These are phyloP conservation scores for Cotoneaster glaucophyllus DNA, from an alignment of 306 rosid genomes.

Conservation along the genomic window DNA sequence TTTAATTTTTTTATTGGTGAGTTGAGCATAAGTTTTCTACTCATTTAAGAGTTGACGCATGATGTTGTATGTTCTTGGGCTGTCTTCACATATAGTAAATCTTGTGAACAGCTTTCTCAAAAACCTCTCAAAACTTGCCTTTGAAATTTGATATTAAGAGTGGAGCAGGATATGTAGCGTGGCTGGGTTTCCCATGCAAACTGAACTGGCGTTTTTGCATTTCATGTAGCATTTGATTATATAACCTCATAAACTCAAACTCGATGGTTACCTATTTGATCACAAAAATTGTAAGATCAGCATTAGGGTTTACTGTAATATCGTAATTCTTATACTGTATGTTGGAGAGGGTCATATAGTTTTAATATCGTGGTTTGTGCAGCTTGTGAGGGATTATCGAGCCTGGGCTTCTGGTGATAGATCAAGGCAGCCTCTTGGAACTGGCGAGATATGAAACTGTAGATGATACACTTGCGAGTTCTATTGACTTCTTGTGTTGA, in stretches of 20 bases:
- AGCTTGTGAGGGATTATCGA: slow-evolving; percentile 91
- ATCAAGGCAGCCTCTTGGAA: slow-evolving; percentile 79
- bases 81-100: neutral
- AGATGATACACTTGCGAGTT: slow-evolving; percentile 8
- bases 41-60: neutral
- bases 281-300: neutral
- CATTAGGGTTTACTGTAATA: neutral
- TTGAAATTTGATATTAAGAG: neutral
- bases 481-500: slow-evolving; percentile 3
- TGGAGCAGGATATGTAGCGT: neutral
- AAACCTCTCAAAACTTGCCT: neutral
- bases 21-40: neutral
- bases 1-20: neutral
- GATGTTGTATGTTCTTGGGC: neutral
- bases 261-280: neutral
- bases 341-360: neutral
- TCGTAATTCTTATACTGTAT: neutral
- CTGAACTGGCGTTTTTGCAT: neutral
- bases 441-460: slow-evolving; percentile 49
- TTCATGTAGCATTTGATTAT: neutral
- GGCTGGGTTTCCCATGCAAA: neutral
- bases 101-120: neutral
- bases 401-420: slow-evolving; percentile 86
- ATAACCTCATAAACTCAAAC: neutral
- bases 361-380: slow-evolving; percentile 14